Evolutionary conservation across 116 monocot genomes (phyloP).

Genomic region (Trichopus zeylanicus): DNA sequence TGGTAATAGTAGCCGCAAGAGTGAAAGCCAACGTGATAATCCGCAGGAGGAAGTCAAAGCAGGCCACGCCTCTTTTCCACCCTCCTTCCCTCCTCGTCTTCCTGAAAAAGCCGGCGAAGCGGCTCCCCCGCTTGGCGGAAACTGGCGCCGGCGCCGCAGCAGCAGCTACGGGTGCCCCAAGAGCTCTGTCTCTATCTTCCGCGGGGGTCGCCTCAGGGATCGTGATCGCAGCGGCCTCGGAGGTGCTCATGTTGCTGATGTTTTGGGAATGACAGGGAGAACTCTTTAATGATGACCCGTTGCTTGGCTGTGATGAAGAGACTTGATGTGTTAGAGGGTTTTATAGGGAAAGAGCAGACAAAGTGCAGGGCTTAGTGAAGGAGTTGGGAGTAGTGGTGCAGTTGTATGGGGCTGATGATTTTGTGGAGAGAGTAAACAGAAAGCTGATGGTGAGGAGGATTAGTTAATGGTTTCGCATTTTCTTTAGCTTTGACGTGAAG

Average conservation of each 20-base stretch:
- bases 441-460: no score
- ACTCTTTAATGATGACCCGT: neutral
- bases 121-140: slow-evolving; percentile 1
- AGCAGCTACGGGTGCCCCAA: neutral
- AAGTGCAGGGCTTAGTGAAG: neutral
- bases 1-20: slow-evolving; percentile 42
- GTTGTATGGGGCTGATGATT: neutral
- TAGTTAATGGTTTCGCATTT: neutral
- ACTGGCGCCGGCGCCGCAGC: neutral
- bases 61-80: slow-evolving; percentile 50
- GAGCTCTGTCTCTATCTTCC: neutral
- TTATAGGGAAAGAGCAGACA: neutral
- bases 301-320: neutral
- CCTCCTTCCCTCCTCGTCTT: slow-evolving; percentile 15
- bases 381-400: slow-evolving; percentile 1
- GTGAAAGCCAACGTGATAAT: slow-evolving; percentile 35
- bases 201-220: slow-evolving; percentile 1
- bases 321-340: neutral
- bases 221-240: slow-evolving; percentile 12
- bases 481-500: neutral
- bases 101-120: slow-evolving; percentile 13
- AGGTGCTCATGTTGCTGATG: slow-evolving; percentile 12
- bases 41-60: slow-evolving; percentile 64
- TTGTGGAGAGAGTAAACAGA: no score
- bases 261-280: no score